Conservation (phyloP, 805 yeast genomes). For the Starmerella kuoi region DNA sequence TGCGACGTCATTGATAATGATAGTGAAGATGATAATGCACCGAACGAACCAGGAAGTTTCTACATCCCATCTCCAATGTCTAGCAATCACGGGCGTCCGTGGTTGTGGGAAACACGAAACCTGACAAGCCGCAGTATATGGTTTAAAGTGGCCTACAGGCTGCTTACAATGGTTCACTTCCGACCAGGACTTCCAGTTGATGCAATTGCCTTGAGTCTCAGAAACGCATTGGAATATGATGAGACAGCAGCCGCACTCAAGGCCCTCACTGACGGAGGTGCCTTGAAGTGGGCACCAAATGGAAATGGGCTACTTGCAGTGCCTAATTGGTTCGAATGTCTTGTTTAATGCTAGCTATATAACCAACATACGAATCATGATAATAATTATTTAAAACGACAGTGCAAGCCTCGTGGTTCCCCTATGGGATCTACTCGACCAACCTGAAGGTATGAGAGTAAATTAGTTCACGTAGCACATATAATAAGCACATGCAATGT, state of each 20-base stretch:
- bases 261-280: slow-evolving; percentile 22
- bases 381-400: too few species aligned
- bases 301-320: not conserved
- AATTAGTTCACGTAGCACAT: too few species aligned
- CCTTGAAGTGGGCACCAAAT: not conserved
- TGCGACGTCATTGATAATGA: not conserved
- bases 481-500: too few species aligned
- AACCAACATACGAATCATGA: too few species aligned
- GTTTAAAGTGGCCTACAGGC: slow-evolving; percentile 40
- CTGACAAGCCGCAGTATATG: slow-evolving; percentile 46
- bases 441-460: too few species aligned
- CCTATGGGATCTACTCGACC: too few species aligned
- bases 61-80: slow-evolving; percentile 1
- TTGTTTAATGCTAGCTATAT: not conserved
- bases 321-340: slow-evolving; percentile 6
- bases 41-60: not conserved
- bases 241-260: slow-evolving; percentile 24
- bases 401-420: too few species aligned
- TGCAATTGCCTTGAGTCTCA: slow-evolving; percentile 21
- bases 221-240: slow-evolving; percentile 19
- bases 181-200: slow-evolving; percentile 42
- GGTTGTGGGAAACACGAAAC: slow-evolving; percentile 21
- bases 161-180: slow-evolving; percentile 37
- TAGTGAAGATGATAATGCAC: not conserved
- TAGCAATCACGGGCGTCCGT: slow-evolving; percentile 7